phyloP scores from a whole-genome alignment of 1,284 basidiomycete genomes.

The Austroboletus novae-zelandiae region DNA sequence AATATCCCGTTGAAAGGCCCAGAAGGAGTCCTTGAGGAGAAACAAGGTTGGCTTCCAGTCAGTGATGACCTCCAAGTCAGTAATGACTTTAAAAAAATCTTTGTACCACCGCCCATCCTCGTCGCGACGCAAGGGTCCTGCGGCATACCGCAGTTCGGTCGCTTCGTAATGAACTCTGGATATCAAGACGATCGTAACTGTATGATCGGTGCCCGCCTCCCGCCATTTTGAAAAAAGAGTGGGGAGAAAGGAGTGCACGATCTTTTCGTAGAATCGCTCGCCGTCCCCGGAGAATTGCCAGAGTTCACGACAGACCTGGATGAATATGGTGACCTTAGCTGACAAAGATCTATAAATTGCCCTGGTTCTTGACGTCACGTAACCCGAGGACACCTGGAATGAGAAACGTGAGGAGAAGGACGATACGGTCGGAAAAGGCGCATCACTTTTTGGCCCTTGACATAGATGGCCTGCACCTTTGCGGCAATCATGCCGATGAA shows the following conservation, averaged over 20 bases:
- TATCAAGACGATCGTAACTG: slow-evolving; percentile 92
- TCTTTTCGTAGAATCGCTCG: slow-evolving; percentile 94
- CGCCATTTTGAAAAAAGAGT: slow-evolving; percentile 82
- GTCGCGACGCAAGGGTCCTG: slow-evolving; percentile 71
- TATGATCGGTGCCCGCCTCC: slow-evolving; percentile 85
- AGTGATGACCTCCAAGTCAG: slow-evolving; percentile 85
- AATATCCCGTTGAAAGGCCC: slow-evolving; percentile 86
- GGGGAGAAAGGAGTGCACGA: slow-evolving; percentile 90
- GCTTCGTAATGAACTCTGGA: slow-evolving; percentile 92
- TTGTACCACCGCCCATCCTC: slow-evolving; percentile 84
- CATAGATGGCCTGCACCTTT: slow-evolving; percentile 76
- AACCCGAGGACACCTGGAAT: slow-evolving; percentile 72
- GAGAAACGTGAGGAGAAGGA: slow-evolving; percentile 10
- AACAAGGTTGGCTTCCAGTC: slow-evolving; percentile 89
- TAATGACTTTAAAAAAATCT: slow-evolving; percentile 94
- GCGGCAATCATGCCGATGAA: slow-evolving; percentile 79
- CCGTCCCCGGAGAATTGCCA: slow-evolving; percentile 99
- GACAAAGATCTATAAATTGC: slow-evolving; percentile 89
- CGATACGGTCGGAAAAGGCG: neutral
- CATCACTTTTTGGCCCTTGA: slow-evolving; percentile 59
- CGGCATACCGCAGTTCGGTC: slow-evolving; percentile 76
- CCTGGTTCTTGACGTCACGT: slow-evolving; percentile 83
- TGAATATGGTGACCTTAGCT: slow-evolving; percentile 89
- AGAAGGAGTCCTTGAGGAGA: slow-evolving; percentile 84
- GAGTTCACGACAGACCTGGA: slow-evolving; percentile 93